phyloP scores from a whole-genome alignment of 1,284 basidiomycete genomes.

The Xerocomus cyaneibrunnescens region DNA sequence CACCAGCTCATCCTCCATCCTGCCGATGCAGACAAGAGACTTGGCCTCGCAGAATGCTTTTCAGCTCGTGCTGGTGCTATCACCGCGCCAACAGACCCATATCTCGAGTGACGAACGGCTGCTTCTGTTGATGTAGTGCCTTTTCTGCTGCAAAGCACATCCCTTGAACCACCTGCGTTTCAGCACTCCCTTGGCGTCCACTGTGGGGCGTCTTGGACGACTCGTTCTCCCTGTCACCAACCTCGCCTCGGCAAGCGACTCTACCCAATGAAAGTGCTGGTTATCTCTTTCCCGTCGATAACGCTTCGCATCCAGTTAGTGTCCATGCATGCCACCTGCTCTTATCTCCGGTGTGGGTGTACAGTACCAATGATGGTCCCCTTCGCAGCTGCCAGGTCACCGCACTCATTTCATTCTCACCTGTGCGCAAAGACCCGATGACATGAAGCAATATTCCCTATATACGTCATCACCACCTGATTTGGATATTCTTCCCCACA shows the following conservation, averaged over 20 bases:
- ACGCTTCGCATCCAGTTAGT: neutral
- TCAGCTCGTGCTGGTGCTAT: no score
- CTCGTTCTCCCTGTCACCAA: no score
- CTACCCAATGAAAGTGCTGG: no score
- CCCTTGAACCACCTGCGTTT: neutral
- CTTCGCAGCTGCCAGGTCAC: neutral
- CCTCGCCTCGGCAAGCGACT: no score
- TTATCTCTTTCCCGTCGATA: neutral
- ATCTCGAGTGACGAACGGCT: neutral
- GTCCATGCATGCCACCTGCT: neutral
- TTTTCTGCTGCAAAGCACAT: neutral
- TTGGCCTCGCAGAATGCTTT: neutral
- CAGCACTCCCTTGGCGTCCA: neutral
- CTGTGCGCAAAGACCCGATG: neutral
- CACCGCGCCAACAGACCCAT: neutral
- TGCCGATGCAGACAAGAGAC: no score
- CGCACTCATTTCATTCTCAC: neutral
- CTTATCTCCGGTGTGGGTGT: neutral
- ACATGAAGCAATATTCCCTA: neutral
- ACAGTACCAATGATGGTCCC: no score
- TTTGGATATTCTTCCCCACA: constrained; percentile 11
- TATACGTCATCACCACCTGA: constrained; percentile 12
- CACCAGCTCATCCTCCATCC: neutral
- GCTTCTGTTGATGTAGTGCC: neutral
- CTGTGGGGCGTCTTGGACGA: no score